phyloP scores from a whole-genome alignment of 257 asterid species.

The Solanum microdontum region DNA sequence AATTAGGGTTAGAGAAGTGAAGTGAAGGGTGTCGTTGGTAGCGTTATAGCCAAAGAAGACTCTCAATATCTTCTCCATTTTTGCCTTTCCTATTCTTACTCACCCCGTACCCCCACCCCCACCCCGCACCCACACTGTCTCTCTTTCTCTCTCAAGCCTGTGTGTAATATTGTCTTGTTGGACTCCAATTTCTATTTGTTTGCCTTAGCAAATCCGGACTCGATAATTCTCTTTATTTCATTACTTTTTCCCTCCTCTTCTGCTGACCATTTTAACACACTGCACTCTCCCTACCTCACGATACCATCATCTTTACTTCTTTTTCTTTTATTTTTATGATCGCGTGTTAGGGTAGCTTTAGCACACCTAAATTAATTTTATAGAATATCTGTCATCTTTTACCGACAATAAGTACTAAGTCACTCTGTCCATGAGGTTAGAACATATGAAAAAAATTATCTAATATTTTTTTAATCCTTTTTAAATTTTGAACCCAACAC shows the following conservation, averaged over 20 bases:
- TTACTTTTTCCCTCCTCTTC: neutral
- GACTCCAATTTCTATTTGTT: conserved; percentile 10
- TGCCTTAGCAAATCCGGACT: conserved; percentile 2
- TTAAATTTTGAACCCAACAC: no score
- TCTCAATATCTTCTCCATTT: conserved; percentile 71
- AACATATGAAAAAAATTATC: no score
- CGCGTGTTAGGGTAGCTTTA: rapidly evolving
- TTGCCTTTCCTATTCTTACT: conserved; percentile 14
- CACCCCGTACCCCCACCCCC: neutral
- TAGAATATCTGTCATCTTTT: rapidly evolving
- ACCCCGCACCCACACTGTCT: neutral
- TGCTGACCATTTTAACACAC: conserved; percentile 41
- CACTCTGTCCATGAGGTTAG: rapidly evolving
- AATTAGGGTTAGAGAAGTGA: conserved; percentile 33
- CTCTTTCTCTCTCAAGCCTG: neutral
- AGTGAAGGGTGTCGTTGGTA: neutral
- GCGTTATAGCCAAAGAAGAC: conserved; percentile 35
- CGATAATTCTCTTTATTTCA: neutral
- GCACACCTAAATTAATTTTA: rapidly evolving
- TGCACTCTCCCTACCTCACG: neutral
- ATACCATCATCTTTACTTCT: conserved; percentile 2
- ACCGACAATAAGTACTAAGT: no score
- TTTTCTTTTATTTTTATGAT: no score
- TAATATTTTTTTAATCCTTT: no score
- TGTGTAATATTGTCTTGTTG: conserved; percentile 12